Evolutionary conservation across 202 grass and related monocot genomes (phyloP).

Genomic region (Carex arenaria): DNA sequence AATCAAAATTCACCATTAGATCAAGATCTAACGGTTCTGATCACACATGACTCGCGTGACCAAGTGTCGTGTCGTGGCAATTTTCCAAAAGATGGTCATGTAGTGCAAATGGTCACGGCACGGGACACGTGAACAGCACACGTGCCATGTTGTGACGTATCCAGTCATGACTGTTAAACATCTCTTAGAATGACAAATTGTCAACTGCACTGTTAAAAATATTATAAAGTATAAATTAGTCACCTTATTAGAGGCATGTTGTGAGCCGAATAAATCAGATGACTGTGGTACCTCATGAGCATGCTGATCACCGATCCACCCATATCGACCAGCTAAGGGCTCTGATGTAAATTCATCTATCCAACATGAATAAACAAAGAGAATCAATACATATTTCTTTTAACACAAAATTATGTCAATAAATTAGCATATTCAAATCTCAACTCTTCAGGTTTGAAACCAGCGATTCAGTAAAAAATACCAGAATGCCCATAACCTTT

Average conservation of each 20-base stretch:
- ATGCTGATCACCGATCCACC: conserved; percentile 41
- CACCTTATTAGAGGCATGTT: conserved; percentile 45
- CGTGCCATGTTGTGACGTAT: no score
- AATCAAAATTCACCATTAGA: no score
- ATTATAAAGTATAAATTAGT: neutral
- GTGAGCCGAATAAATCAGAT: conserved; percentile 40
- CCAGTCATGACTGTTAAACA: no score
- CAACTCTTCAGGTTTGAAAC: conserved; percentile 10
- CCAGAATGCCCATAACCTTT: neutral
- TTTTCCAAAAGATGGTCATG: no score
- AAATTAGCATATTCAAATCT: neutral
- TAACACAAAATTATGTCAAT: neutral
- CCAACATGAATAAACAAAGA: conserved; percentile 19
- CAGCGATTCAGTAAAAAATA: neutral
- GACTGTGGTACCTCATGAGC: conserved; percentile 16
- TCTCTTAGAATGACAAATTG: neutral
- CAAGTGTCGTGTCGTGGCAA: no score
- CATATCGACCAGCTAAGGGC: conserved; percentile 31
- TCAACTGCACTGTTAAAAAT: neutral
- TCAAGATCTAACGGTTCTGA: no score
- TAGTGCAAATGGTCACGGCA: no score
- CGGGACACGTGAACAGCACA: no score
- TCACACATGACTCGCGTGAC: no score
- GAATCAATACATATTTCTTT: neutral
- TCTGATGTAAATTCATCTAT: conserved; percentile 39